Evolutionary conservation across 495 filamentous ascomycete species (phyloP).

Genomic region (Aspergillus conjunctus): DNA sequence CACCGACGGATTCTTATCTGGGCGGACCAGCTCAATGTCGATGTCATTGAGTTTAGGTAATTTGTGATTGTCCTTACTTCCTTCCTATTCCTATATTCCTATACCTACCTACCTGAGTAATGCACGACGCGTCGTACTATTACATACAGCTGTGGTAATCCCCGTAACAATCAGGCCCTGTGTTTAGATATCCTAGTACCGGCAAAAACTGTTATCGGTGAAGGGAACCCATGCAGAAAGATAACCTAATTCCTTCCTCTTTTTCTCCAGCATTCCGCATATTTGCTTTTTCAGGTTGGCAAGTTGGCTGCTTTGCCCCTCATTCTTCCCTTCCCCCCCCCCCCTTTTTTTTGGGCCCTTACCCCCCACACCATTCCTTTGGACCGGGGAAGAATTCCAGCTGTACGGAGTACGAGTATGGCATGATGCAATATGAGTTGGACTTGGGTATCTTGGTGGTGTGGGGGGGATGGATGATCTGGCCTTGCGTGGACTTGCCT

Average conservation of each 20-base stretch:
- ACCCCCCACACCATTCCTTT: background rate
- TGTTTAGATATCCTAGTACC: slow-evolving; percentile 9
- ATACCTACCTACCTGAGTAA: background rate
- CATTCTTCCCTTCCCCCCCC: background rate
- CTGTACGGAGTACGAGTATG: too few species aligned
- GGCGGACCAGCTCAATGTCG: background rate
- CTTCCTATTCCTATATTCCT: background rate
- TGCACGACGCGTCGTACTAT: too few species aligned
- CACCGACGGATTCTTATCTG: background rate
- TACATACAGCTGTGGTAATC: too few species aligned
- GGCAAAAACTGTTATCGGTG: background rate
- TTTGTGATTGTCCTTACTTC: background rate
- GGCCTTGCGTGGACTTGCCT: too few species aligned
- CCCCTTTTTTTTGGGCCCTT: background rate
- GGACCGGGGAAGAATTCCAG: too few species aligned
- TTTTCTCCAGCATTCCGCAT: background rate
- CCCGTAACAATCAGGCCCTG: too few species aligned
- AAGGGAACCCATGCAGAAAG: slow-evolving; percentile 13
- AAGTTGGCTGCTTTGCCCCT: background rate
- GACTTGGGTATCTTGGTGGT: too few species aligned
- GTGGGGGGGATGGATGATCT: too few species aligned
- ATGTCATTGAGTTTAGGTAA: background rate
- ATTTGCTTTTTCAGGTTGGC: background rate
- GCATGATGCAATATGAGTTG: too few species aligned
- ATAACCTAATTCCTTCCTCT: slow-evolving; percentile 15